Base-by-base conservation (phyloP, 1,139 yeast species). In the Yamadazyma jaroonii region DNA sequence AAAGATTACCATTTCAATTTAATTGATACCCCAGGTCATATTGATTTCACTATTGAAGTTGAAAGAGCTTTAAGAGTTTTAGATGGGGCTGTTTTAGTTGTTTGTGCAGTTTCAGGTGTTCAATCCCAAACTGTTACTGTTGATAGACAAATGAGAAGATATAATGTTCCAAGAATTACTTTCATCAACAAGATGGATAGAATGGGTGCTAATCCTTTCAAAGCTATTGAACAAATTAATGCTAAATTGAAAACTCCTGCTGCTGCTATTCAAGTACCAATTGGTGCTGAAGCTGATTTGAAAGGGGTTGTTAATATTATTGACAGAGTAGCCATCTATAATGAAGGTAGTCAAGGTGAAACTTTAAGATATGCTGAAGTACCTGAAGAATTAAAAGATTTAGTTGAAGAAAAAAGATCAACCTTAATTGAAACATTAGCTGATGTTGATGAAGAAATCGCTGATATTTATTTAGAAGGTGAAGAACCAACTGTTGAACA, bases 91-190 rank as follows among this genome's bases (percentile, higher is more conserved):
- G 97, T 92, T 36, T 74, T 92, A 47, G 97, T 92, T 39, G 97
- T 92, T 15, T 92, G 98, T 75, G 97, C 98, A 11, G 98, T 92
- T 39, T 80, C 95, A 24, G 98, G 98, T 57, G 98, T 92, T 36
- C 98, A 92, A 67, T 88, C 96, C 6, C 98, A 92, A 67, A 92
- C 98, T 12, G 96, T 92, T 44, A 92, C 98, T 35, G 98, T 92
- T 36, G 98, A 92, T 63, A 83, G 98, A 61, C 98, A 92, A 70
- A 94, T 94, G 98, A 82, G 96, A 55, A 83, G 98, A 61, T 94
- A 92, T 65, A 89, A 92, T 59, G 96, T 92, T 56, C 98, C 98
- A 40, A 80, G 98, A 60, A 76, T 94, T 41, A 92, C 98, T 9
- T 94, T 92, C 55, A 85, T 92, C 62, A 92, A 92, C 69, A 92